Conservation (phyloP, 352 stramenopile species). For the Discostella stelligera region DNA sequence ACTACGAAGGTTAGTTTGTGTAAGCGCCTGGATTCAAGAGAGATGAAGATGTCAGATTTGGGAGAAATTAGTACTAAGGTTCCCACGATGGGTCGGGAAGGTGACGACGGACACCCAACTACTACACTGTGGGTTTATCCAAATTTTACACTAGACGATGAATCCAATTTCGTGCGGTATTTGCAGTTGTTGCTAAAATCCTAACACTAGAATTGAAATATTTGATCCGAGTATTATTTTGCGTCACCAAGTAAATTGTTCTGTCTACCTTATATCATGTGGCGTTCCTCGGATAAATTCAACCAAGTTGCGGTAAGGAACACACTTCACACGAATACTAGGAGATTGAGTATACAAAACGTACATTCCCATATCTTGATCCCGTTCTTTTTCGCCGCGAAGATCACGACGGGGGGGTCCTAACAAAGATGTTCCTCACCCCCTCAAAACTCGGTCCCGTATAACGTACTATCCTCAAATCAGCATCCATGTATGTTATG, state of each 20-base stretch:
- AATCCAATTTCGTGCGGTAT: conserved; percentile 20
- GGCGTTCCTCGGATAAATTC: too few relatives aligned
- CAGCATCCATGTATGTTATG: conserved; percentile 68
- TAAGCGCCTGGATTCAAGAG: conserved; percentile 7
- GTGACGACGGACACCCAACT: background rate
- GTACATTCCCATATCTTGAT: background rate
- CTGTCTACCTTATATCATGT: too few relatives aligned
- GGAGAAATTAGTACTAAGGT: conserved; percentile 6
- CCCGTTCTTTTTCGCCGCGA: background rate
- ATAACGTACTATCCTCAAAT: conserved; percentile 64
- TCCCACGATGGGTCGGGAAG: background rate
- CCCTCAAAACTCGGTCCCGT: conserved; percentile 59
- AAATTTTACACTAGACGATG: conserved; percentile 14
- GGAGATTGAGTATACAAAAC: background rate
- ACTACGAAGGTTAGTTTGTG: background rate
- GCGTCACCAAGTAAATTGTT: too few relatives aligned
- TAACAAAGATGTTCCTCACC: conserved; percentile 67
- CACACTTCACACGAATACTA: too few relatives aligned
- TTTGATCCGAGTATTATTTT: too few relatives aligned
- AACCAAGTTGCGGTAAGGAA: too few relatives aligned
- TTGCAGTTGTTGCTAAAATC: conserved; percentile 5
- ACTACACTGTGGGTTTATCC: conserved; percentile 12
- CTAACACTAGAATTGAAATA: too few relatives aligned
- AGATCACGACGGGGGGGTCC: background rate
- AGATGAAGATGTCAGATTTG: conserved; percentile 17